phyloP scores from a whole-genome alignment of 1,139 yeast species.

The Cylindricascospora bacillispora region DNA sequence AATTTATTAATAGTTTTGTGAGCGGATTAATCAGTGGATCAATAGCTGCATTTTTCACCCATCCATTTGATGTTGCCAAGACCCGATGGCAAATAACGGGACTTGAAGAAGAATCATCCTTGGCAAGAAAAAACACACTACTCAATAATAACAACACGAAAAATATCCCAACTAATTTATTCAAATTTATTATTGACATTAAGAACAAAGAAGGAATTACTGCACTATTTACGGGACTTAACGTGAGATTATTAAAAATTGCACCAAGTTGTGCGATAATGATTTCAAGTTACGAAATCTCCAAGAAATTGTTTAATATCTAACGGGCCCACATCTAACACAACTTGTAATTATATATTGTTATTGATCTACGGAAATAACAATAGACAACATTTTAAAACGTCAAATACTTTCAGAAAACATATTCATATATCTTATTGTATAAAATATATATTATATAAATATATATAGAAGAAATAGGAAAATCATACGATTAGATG shows the following conservation, averaged over 20 bases:
- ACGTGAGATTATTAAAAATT: constrained; percentile 77
- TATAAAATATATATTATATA: no score
- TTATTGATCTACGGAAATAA: no score
- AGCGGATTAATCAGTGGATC: constrained; percentile 82
- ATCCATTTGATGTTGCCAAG: constrained; percentile 96
- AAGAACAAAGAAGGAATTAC: constrained; percentile 57
- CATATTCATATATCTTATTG: no score
- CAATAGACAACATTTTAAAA: no score
- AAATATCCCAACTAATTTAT: constrained; percentile 34
- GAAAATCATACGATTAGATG: no score
- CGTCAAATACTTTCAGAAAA: no score
- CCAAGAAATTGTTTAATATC: constrained; percentile 67
- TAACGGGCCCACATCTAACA: no score
- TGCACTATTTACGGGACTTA: constrained; percentile 74
- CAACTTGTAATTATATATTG: no score
- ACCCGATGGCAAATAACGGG: constrained; percentile 68
- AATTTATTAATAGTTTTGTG: constrained; percentile 61
- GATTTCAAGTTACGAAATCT: constrained; percentile 90
- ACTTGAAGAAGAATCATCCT: constrained; percentile 14
- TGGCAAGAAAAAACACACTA: constrained; percentile 6
- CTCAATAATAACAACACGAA: constrained; percentile 3
- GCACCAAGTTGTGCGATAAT: constrained; percentile 98
- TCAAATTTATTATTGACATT: constrained; percentile 49
- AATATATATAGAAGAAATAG: no score
- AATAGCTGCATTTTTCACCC: constrained; percentile 74